Base-by-base conservation (phyloP, 495 filamentous ascomycete genomes). In the Gamarada debralockiae region DNA sequence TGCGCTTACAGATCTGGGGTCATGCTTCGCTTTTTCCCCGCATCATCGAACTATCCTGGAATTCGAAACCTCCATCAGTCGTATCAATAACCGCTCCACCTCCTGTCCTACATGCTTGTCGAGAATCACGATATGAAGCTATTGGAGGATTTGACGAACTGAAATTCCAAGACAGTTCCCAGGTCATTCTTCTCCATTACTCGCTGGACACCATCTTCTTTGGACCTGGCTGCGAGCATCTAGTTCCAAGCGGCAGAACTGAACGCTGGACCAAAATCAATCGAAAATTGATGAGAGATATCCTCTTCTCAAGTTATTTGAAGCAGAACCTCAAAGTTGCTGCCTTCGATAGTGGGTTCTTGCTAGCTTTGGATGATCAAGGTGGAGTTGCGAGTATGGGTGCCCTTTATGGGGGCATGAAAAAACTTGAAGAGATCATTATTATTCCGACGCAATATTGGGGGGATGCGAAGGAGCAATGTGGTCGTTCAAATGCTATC, bases 31-130 rank as follows among this genome's bases (percentile, higher is more conserved):
- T n/a, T n/a, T n/a, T n/a, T n/a, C n/a, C n/a, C n/a, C n/a, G n/a
- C n/a, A 31, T 34, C 18, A 23, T 50, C 25, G 53, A 56, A 24
- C 29, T 56, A 9, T 33, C 44, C 2, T 55, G 45, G 44, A n/a
- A 33, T 18, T 43, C 44, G 1, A 33, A 43, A 17, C 17, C 40
- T 18, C 50, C 39, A 15, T 22, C n/a, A n/a, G 18, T 53, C 25
- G 31, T 53, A 20, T 53, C 50, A 1, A 22, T 25, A n/a, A 45
- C 41, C 17, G 8, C 12, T 1, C 40, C 41, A 8, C 40, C 40
- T 25, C 14, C 50, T 8, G 5, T 53, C 6, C 29, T 53, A 3
- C 40, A 25, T 21, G 10, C 23, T 12, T 53, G 40, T 27, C 15
- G 13, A 10, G 50, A 53, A 38, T 36, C 50, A 14, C 40, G 50